phyloP scores from a whole-genome alignment of 208 protist genomes.

The Acanthamoeba triangularis region DNA sequence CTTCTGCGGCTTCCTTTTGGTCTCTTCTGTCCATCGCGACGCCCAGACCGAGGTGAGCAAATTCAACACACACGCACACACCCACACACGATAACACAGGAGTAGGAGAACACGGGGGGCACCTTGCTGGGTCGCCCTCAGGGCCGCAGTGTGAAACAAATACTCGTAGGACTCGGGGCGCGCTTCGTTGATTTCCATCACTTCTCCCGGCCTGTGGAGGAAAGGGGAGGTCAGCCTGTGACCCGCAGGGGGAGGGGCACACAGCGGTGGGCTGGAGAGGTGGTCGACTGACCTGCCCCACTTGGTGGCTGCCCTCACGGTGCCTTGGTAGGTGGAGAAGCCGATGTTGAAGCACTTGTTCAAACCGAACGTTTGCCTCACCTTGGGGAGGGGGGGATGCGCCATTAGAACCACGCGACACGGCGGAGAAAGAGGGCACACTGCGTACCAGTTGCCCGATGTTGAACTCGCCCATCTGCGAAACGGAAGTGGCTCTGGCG shows the following conservation, averaged over 20 bases:
- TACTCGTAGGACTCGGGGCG: constrained; percentile 33
- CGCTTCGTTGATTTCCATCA: constrained; percentile 61
- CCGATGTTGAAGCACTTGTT: constrained; percentile 72
- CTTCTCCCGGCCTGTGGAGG: neutral
- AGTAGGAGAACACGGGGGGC: neutral
- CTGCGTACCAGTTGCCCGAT: constrained; percentile 44
- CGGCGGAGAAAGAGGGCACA: neutral
- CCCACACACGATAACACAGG: neutral
- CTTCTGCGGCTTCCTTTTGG: constrained; percentile 15
- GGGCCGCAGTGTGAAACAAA: constrained; percentile 30
- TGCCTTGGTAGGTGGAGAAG: constrained; percentile 70
- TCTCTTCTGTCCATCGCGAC: neutral
- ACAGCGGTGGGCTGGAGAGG: neutral
- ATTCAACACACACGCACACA: neutral
- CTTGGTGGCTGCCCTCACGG: constrained; percentile 66
- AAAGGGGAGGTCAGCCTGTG: neutral
- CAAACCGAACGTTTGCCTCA: constrained; percentile 65
- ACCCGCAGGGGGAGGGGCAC: neutral
- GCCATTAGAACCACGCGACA: neutral
- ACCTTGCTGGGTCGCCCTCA: neutral
- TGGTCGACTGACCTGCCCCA: constrained; percentile 12
- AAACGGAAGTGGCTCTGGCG: constrained; percentile 25
- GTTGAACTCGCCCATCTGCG: constrained; percentile 29
- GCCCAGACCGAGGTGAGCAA: neutral
- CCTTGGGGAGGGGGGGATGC: neutral